Percentiles rank a stretch among this genome's conserved stretches.
Conservation (phyloP, 1,284 basidiomycete species). For the Marasmius fiardii region DNA sequence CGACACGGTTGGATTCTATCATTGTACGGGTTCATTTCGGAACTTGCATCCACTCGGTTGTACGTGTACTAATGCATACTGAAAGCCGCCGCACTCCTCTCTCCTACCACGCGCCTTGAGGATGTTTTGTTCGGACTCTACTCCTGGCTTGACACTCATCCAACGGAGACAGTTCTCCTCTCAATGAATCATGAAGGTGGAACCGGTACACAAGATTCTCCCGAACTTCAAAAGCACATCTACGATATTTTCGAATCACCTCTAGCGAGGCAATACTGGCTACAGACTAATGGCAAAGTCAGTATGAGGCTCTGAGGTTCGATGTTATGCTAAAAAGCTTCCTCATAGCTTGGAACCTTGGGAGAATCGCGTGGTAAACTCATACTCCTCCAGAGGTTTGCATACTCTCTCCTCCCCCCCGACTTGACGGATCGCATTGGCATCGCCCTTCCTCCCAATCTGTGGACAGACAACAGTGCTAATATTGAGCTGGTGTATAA, state of each 20-base stretch:
- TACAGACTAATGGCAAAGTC: constrained; percentile 32
- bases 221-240: constrained; percentile 31
- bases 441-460: constrained; percentile 33
- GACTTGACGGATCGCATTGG: constrained; percentile 32
- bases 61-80: neutral
- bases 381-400: constrained; percentile 39
- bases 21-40: constrained; percentile 26
- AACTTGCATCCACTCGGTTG: neutral
- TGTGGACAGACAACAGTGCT: constrained; percentile 41
- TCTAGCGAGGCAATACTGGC: constrained; percentile 34
- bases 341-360: constrained; percentile 27
- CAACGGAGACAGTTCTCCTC: constrained; percentile 39
- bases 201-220: constrained; percentile 35
- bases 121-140: constrained; percentile 44
- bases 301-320: constrained; percentile 9
- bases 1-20: constrained; percentile 43
- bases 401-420: constrained; percentile 33
- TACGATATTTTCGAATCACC: constrained; percentile 29
- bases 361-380: constrained; percentile 45
- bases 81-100: constrained; percentile 35
- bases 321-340: neutral
- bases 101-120: constrained; percentile 37
- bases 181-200: constrained; percentile 40
- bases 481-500: constrained; percentile 39
- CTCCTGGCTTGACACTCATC: constrained; percentile 40